Evolutionary conservation across 2,329 filamentous ascomycete species (phyloP).

Genomic region (Myrmaecium sp.): DNA sequence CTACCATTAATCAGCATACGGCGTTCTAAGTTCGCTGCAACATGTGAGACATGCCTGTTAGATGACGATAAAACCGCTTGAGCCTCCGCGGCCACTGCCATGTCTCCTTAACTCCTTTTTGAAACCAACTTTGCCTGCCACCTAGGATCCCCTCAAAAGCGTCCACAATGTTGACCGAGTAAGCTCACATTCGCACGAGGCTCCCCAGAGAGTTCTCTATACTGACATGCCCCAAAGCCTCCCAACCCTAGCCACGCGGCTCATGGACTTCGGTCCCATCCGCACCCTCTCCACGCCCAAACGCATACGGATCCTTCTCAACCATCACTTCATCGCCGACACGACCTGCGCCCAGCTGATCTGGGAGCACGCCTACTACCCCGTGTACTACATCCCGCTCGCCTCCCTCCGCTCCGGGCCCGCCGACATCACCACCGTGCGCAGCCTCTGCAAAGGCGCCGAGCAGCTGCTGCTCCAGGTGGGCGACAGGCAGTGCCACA

Average conservation of each 20-base stretch:
- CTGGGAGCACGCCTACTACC: constrained; percentile 21
- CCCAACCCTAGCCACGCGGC: constrained; percentile 21
- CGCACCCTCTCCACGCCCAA: constrained; percentile 8
- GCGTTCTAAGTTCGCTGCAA: too few relatives aligned
- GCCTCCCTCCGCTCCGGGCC: background rate
- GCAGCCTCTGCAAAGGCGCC: background rate
- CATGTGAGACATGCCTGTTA: too few relatives aligned
- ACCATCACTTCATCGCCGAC: constrained; percentile 17
- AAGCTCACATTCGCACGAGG: too few relatives aligned
- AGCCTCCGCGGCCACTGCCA: too few relatives aligned
- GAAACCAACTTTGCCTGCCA: too few relatives aligned
- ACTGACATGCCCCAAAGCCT: too few relatives aligned
- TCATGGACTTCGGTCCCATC: constrained; percentile 2
- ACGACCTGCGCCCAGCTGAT: constrained; percentile 17
- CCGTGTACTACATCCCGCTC: constrained; percentile 11
- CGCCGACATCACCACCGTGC: background rate
- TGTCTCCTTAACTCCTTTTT: too few relatives aligned
- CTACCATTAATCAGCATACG: too few relatives aligned
- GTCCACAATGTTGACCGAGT: too few relatives aligned
- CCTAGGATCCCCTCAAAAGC: too few relatives aligned
- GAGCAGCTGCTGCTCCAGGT: constrained; percentile 6
- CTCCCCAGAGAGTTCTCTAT: too few relatives aligned
- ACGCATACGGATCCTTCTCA: constrained; percentile 16
- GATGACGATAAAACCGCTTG: too few relatives aligned
- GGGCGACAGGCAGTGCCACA: constrained; percentile 8